Percentiles rank a stretch among this genome's conserved stretches.
Conservation (phyloP, 208 protist genomes). For the Leishmania gerbilli region DNA sequence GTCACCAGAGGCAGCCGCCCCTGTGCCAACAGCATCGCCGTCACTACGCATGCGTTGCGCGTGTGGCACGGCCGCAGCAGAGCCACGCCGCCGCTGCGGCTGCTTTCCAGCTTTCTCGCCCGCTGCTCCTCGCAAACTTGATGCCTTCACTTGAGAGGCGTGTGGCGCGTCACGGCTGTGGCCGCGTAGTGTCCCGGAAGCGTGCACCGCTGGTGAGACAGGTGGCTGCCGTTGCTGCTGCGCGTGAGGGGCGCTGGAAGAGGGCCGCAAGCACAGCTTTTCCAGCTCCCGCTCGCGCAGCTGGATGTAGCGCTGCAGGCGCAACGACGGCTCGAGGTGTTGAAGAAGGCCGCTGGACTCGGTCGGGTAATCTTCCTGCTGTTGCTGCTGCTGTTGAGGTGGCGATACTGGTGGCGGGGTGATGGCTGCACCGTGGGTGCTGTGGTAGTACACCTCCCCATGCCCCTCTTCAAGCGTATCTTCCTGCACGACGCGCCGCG, state of each 20-base stretch:
- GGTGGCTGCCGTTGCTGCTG: background rate
- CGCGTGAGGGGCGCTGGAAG: background rate
- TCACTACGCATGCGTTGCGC: background rate
- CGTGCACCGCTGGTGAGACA: background rate
- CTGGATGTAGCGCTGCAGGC: constrained; percentile 65
- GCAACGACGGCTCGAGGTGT: constrained; percentile 46
- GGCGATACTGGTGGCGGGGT: background rate
- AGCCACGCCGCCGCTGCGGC: background rate
- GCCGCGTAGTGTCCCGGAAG: background rate
- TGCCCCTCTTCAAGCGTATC: background rate
- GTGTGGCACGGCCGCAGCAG: background rate
- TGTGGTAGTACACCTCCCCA: background rate
- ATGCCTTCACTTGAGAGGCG: background rate
- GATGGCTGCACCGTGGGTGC: background rate
- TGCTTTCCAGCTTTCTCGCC: background rate
- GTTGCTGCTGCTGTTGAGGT: background rate
- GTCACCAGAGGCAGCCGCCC: background rate
- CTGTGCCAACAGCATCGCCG: constrained; percentile 3
- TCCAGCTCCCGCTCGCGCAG: constrained; percentile 56
- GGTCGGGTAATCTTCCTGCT: background rate
- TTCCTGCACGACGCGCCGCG: background rate
- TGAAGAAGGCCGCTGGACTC: constrained; percentile 13
- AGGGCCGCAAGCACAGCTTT: constrained; percentile 25
- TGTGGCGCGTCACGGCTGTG: background rate
- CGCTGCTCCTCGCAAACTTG: background rate